Base-by-base conservation (phyloP, 495 filamentous ascomycete genomes). In the Talaromyces stipitatus region DNA sequence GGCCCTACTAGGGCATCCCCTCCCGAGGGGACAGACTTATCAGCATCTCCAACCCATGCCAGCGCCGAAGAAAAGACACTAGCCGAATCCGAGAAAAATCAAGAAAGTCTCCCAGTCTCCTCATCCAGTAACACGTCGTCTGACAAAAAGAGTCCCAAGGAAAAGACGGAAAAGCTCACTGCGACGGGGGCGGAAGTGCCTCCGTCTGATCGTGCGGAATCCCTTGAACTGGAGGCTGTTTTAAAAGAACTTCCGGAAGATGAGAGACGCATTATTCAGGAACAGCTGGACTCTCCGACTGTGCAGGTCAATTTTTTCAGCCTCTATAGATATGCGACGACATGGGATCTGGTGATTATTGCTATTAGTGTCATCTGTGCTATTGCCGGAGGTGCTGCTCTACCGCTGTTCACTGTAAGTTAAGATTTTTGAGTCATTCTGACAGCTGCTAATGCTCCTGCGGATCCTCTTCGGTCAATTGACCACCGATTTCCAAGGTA, bases 351-450 rank as follows among this genome's bases (percentile, higher is more conserved):
- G 2, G 56, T 91, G 50, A 87, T 97, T 64, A 82, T 96, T 45
- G 61, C 71, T 18, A 73, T 90, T 54, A 82, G 83, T 58, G 66
- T 74, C 11, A 62, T 96, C 36, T 83, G 81, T 56, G 80, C 90
- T 57, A 90, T 95, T 63, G 82, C 80, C 33, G 90, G 82, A 11
- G 92, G 91, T 54, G 88, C 90, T 54, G 88, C 85, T 6, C 67
- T 95, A 65, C 92, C 92, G 1, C 70, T 96, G 38, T 95, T 96
- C 82, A 96, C 92, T 0, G 81, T 95, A 60, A 64, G 69, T 72
- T 18, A 8, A 11, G 4, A 20, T 30, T 36, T 45, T 45, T 10
- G 27, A 3, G 26, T 16, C 43, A 48, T n/a, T 48, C n/a, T 14
- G 22, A 26, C 20, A 23, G 3, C 12, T 29, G 50, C 60, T 65